Evolutionary conservation across 257 asterid genomes (phyloP), one percentile per base, ranked within the genome.

Genomic region (Plantago major): DNA sequence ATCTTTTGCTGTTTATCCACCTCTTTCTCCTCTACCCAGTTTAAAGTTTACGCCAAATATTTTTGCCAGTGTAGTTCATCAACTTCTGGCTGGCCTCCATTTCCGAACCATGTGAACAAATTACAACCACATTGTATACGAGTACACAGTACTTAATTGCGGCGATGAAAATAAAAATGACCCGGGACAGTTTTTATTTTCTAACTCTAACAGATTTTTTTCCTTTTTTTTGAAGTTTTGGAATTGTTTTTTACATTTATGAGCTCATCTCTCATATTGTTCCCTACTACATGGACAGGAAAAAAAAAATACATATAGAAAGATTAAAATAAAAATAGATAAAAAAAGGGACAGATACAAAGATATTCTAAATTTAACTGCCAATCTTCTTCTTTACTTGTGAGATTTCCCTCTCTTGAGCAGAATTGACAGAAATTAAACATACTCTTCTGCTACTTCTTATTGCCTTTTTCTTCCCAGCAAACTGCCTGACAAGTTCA

Each of bases 221-320:
- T 4, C 6, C 1, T 33, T 33, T 33, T 33, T 33, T 33, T 30
- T n/a, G n/a, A n/a, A n/a, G n/a, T n/a, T n/a, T n/a, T n/a, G n/a
- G 40, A 58, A 11, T 46, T 51, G 14, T 40, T 65, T 70, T 79
- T 76, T 72, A 78, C 88, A 80, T 80, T 73, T 79, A 64, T 76
- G 80, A 69, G 58, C 58, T 51, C 33, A 51, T 26, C 37, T 71
- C 82, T 74, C 50, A 68, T 79, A 88, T 69, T 84, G 87, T 78
- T 86, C 88, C 92, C 87, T 61, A 72, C 66, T 73, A 69, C 81
- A 71, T 70, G 73, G 93, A 81, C 92, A 83, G 64, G 80, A 78
- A 71, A 63, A 53, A 76, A 53, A 76, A 79, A 70, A 70, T 62
- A 72, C 70, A 69, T 57, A 73, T 50, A 72, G 63, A 84, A 73